Base-by-base conservation (phyloP, 2,329 filamentous ascomycete species). In the Fusarium longipes region DNA sequence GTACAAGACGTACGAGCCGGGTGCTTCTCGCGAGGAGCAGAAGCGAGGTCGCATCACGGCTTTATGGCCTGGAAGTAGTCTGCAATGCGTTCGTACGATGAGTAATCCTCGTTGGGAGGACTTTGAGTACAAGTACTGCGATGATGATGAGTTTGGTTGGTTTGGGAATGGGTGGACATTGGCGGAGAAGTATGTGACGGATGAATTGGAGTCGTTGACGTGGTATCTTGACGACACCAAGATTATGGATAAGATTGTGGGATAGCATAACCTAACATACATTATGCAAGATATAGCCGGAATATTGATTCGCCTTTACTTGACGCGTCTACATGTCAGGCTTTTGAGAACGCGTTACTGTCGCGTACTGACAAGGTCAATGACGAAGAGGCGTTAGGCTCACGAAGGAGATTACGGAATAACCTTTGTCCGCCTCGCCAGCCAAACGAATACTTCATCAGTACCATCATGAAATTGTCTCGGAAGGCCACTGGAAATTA, bases 91-190 rank as follows among this genome's bases (percentile, higher is more conserved):
- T 17, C 57, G 48, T 1, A 56, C 58, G 1, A 17, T 62, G 3
- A 62, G 58, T 12, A 44, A 39, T 11, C 58, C 58, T 3, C 35
- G 58, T 0, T 62, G 58, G 58, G 58, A 62, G 12, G 58, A 62
- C 6, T 62, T 62, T 3, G 48, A 62, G 9, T 62, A 62, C 2
- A 32, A 47, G 5, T 62, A 62, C n/a, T 55, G 29, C n/a, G 47
- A 62, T 32, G 35, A 62, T 27, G 35, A 62, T 33, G 48, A 62
- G 12, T 62, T 62, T 62, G 58, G 58, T 0, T 62, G 58, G 58
- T 62, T 62, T 22, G 58, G 58, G 0, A 62, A 62, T 45, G 58
- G 58, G 2, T 62, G 58, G 58, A 62, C 58, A 1, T 10, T 62
- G 9, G 58, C 58, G 9, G 58, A 62, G 33, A 62, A 42, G 14